Evolutionary conservation across 1,139 yeast species (phyloP), one percentile per base, ranked within the genome.

Genomic region (Meyerozyma smithsonii): DNA sequence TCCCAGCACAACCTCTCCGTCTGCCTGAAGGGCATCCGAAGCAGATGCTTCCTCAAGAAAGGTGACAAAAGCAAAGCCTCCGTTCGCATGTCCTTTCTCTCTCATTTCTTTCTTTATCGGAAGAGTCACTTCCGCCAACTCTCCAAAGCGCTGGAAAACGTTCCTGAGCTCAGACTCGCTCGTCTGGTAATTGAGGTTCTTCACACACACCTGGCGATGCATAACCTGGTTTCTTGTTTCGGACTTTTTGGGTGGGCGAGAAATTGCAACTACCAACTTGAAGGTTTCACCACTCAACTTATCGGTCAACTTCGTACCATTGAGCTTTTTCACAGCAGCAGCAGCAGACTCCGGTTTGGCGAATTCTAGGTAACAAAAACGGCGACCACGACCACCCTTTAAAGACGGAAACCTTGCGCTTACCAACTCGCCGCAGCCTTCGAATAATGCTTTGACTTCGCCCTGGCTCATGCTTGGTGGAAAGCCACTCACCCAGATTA

Each of bases 331-430:
- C 1, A 76, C 66, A 0, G 89, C 88, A 0, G 47, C 40, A 0
- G 51, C 43, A 0, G 94, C 89, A 24, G 62, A 64, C 7, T 64
- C 64, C 0, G 73, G 44, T 11, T 66, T 56, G 0, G 64, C 49
- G 48, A 63, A 80, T 51, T 87, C 95, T 11, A 85, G 69, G 51
- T 87, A 88, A 45, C 95, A 86, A 54, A 88, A 88, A 28, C 95
- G 59, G 42, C 95, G 69, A 16, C 71, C 72, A 4, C 42, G 44
- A 4, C 75, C 59, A 46, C 79, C 74, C 32, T 72, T 71, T 45
- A 83, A 74, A 0, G 84, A 75, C 0, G 96, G 96, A 34, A 86
- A 67, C 39, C 96, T 64, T 1, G 83, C 62, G 41, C 79, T 75
- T 5, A 79, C 49, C 0, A 81, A 58, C 0, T 59, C 56, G 0